Percentiles rank a stretch among this genome's conserved stretches.
Evolutionary conservation across 805 yeast species (phyloP).

Genomic region (Monosporozyma solicola): DNA sequence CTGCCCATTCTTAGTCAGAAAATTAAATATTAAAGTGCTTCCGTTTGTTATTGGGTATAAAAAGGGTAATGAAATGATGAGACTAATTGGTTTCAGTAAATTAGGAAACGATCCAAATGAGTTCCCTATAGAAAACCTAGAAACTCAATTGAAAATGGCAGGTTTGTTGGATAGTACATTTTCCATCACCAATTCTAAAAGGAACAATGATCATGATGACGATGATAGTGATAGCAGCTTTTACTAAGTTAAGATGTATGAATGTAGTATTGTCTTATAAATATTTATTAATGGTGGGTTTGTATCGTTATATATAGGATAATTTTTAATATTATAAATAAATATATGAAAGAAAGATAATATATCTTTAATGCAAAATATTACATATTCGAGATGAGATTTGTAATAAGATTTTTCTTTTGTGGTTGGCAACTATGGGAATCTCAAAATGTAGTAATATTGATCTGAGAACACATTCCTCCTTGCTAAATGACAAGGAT

Average conservation of each 20-base stretch:
- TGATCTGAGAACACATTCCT: neutral
- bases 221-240: constrained; percentile 9
- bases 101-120: constrained; percentile 41
- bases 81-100: constrained; percentile 63
- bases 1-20: constrained; percentile 65
- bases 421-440: neutral
- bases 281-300: neutral
- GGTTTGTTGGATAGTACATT: neutral
- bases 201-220: neutral
- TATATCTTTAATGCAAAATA: neutral
- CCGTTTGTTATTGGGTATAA: constrained; percentile 62
- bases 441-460: neutral
- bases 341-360: neutral
- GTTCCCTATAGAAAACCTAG: constrained; percentile 43
- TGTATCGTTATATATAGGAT: neutral
- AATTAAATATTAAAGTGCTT: constrained; percentile 53
- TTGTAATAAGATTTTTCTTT: neutral
- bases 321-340: neutral
- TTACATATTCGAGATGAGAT: neutral
- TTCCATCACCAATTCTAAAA: neutral
- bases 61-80: constrained; percentile 48
- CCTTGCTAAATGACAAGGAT: neutral
- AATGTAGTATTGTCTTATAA: neutral
- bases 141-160: constrained; percentile 26
- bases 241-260: neutral